Evolutionary conservation across 805 yeast species (phyloP), one percentile per base, ranked within the genome.

Genomic region (Kuraishia ogatae): DNA sequence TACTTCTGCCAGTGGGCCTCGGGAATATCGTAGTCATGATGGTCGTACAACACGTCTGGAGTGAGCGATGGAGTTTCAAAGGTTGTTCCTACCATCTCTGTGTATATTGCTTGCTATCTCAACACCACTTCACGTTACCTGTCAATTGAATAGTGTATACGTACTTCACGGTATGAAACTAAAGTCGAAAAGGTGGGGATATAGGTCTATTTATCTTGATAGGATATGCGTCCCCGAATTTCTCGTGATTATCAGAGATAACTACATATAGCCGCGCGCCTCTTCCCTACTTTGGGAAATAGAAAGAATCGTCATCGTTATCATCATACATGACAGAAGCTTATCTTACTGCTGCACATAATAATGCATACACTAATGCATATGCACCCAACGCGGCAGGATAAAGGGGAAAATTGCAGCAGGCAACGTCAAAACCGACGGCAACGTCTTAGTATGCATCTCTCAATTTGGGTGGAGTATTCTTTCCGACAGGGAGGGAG

Each of bases 1-100:
- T 66, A 70, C 19, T 57, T 57, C 17, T 64, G 60, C 52, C 62
- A 21, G 1, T 69, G 66, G 26, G 61, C 57, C 50, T 63, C 57
- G 15, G 70, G 70, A 22, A 67, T 53, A 29, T 61, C 64, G 46
- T 59, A 56, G 19, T 60, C 58, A 46, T 62, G 66, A 13, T 62
- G 60, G 1, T 62, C 66, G 2, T 61, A 58, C 21, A 61, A 28
- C 26, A 47, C 24, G 8, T 47, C 49, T 22, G 22, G 24, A 13
- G 49, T 47, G 15, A 47, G 49, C 4, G 43, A 35, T 35, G 43
- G 43, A 3, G 43, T 35, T 17, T 35, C 43, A 35, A 35, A 35
- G 4, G 43, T 35, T 35, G 43, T 35, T 5, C 43, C 43, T 3
- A 35, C 43, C 43, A 35, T 35, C 13, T 17, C 17, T 3, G 13